Evolutionary conservation across 1,284 basidiomycete genomes (phyloP).

Genomic region (Filobasidium uniguttulatum): DNA sequence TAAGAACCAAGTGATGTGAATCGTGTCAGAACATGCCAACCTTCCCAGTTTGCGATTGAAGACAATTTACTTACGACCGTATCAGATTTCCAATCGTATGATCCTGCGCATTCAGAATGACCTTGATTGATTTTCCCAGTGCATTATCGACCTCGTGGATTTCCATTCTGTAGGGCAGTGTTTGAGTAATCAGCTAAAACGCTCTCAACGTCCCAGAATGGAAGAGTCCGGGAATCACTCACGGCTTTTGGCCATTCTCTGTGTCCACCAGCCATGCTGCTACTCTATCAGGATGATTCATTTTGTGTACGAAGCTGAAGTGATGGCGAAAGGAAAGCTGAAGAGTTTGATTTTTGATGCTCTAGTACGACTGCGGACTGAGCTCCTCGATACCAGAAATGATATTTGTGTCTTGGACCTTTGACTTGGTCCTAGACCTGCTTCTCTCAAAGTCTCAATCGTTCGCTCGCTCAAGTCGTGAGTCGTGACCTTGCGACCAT

Average conservation of each 20-base stretch:
- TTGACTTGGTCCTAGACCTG: too few relatives aligned
- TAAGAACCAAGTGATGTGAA: slow-evolving; percentile 1
- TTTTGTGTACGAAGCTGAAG: slow-evolving; percentile 28
- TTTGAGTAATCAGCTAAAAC: slow-evolving; percentile 2
- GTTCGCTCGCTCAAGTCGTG: too few relatives aligned
- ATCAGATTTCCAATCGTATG: slow-evolving; percentile 96
- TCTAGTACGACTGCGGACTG: too few relatives aligned
- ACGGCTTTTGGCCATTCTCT: slow-evolving; percentile 84
- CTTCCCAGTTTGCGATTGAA: not conserved
- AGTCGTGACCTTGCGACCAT: too few relatives aligned
- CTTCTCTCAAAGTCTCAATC: too few relatives aligned
- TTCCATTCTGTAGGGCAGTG: slow-evolving; percentile 51
- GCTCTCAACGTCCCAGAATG: not conserved
- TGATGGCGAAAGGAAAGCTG: too few relatives aligned
- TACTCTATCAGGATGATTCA: slow-evolving; percentile 88
- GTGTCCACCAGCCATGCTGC: slow-evolving; percentile 68
- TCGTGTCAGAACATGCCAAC: not conserved
- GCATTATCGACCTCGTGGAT: slow-evolving; percentile 81
- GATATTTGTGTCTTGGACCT: too few relatives aligned
- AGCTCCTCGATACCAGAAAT: too few relatives aligned
- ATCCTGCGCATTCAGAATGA: slow-evolving; percentile 90
- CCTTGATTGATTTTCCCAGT: slow-evolving; percentile 89
- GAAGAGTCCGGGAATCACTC: slow-evolving; percentile 37
- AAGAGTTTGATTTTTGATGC: too few relatives aligned
- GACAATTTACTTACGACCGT: slow-evolving; percentile 54